These are phyloP conservation scores for Citeromyces nyonsensis DNA, from an alignment of 805 yeast genomes.

Conservation along the genomic window DNA sequence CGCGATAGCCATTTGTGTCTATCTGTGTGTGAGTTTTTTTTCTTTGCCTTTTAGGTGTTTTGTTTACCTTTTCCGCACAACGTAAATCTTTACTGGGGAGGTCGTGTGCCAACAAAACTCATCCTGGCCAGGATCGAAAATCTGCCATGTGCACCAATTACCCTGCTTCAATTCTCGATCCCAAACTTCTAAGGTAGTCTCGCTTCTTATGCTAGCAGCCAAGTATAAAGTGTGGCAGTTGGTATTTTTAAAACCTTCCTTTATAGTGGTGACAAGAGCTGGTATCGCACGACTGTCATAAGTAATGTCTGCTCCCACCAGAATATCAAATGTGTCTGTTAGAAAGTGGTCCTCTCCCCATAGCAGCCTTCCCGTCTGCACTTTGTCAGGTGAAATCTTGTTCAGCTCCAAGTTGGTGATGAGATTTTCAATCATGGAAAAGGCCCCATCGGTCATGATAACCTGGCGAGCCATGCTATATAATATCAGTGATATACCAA, in stretches of 20 bases:
- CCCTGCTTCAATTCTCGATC: slow-evolving; percentile 14
- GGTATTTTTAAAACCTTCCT: slow-evolving; percentile 15
- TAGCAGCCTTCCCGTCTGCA: slow-evolving; percentile 24
- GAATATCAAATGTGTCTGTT: slow-evolving; percentile 25
- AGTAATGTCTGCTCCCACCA: slow-evolving; percentile 81
- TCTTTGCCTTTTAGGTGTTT: slow-evolving; percentile 10
- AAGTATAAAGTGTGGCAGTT: slow-evolving; percentile 16
- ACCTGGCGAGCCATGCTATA: slow-evolving; percentile 11
- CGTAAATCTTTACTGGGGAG: slow-evolving; percentile 10
- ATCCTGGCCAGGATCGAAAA: slow-evolving; percentile 8
- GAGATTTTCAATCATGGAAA: slow-evolving; percentile 31
- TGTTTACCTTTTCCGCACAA: background rate
- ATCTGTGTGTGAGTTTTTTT: slow-evolving; percentile 3
- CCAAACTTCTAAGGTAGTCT: slow-evolving; percentile 28
- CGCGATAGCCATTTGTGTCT: slow-evolving; percentile 3
- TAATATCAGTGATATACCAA: slow-evolving; percentile 32
- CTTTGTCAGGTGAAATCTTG: slow-evolving; percentile 12
- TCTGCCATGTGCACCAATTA: slow-evolving; percentile 7
- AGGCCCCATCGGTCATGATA: slow-evolving; percentile 55
- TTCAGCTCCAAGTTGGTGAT: slow-evolving; percentile 29
- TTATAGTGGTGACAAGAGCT: slow-evolving; percentile 31
- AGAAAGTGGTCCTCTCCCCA: slow-evolving; percentile 33
- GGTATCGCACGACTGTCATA: slow-evolving; percentile 56
- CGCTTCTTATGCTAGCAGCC: slow-evolving; percentile 68
- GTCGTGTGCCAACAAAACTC: slow-evolving; percentile 4